Evolutionary conservation across 192 early-diverging fungal genomes (phyloP), one percentile per base, ranked within the genome.

Genomic region (Coemansia reversa): DNA sequence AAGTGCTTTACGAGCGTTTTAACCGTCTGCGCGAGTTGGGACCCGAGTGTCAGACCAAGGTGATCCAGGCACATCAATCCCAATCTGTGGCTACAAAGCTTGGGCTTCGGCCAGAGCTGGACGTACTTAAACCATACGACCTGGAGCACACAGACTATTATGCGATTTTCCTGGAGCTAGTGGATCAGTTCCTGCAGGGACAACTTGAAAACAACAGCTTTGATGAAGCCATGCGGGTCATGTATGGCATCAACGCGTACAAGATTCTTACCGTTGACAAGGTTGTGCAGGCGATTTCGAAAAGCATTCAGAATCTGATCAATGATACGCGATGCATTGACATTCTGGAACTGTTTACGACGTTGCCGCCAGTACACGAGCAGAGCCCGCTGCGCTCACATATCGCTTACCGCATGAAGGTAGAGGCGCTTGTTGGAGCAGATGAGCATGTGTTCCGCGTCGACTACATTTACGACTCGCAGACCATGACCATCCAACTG

Each of bases 181-280:
- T 93, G 30, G 83, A 88, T 68, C 86, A 88, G 59, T 86, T 94
- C 60, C 75, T 97, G 76, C 88, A 87, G 35, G 88, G 88, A 32
- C 90, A 96, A 52, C 73, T 95, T 60, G 95, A 97, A 27, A 68
- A 84, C 22, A 80, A 78, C 32, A 80, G 83, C 58, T 99, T 92
- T 84, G 97, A 99, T 65, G 96, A 99, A 57, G 83, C 84, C 30
- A 77, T 88, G 39, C 89, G 97, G 0, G 85, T 88, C 30, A 77
- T 99, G 74, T 98, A 93, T 77, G 87, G 90, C 18, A 96, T 92
- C 48, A 87, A 92, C 45, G 97, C 92, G 0, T 96, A 96, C 66
- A 69, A 90, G 47, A 83, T 94, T 23, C 91, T 96, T 58, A 95
- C 94, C 0, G 78, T 98, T 8, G 96, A 98, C 75, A 94, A 93